phyloP scores from a whole-genome alignment of 495 filamentous ascomycete genomes.

The Penicillium bialowiezense region DNA sequence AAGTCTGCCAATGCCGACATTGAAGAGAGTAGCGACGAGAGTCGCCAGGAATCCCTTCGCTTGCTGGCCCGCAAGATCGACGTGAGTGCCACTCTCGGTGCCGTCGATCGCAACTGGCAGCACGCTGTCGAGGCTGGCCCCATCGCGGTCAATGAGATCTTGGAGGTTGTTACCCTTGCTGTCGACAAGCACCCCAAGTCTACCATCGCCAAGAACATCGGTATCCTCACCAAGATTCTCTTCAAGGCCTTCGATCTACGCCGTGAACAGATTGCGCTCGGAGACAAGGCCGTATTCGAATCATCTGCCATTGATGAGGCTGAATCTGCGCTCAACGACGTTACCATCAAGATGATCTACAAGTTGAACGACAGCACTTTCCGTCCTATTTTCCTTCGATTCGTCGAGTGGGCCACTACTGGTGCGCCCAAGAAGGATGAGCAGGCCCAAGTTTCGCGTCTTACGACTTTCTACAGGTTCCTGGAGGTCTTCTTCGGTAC shows the following conservation, averaged over 20 bases:
- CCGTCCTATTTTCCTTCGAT: constrained; percentile 80
- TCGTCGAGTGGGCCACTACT: constrained; percentile 74
- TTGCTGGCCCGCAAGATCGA: constrained; percentile 72
- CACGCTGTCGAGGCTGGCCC: constrained; percentile 58
- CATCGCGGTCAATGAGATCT: constrained; percentile 61
- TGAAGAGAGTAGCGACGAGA: constrained; percentile 56
- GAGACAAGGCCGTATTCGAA: constrained; percentile 37
- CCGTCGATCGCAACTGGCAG: constrained; percentile 68
- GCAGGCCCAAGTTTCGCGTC: constrained; percentile 52
- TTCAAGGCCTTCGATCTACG: constrained; percentile 71
- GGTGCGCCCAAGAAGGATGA: constrained; percentile 57
- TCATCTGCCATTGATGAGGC: constrained; percentile 55
- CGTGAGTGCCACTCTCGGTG: constrained; percentile 61
- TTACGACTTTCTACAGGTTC: constrained; percentile 75
- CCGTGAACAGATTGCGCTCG: constrained; percentile 44
- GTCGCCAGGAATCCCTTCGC: constrained; percentile 63
- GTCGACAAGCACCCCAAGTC: constrained; percentile 76
- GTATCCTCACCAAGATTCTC: constrained; percentile 65
- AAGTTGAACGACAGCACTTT: constrained; percentile 96
- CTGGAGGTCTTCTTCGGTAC: constrained; percentile 72
- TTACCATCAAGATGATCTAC: constrained; percentile 83
- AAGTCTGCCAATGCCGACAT: constrained; percentile 58
- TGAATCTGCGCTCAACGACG: constrained; percentile 62
- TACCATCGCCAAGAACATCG: constrained; percentile 64
- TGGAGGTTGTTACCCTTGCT: constrained; percentile 61